Base-by-base conservation (phyloP, 2,329 filamentous ascomycete genomes). In the Penicillium sp. region DNA sequence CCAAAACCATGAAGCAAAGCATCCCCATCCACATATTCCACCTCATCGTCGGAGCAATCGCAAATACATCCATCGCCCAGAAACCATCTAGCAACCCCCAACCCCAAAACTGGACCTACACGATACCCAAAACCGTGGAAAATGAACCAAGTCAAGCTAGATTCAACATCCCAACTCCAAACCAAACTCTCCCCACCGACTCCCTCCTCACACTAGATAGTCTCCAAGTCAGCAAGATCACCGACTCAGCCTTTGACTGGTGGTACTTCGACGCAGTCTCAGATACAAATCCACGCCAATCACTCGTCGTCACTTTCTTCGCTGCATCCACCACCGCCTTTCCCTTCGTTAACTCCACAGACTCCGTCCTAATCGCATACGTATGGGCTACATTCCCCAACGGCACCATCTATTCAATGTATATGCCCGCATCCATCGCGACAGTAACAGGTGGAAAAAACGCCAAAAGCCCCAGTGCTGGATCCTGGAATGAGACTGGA, bases 221-320 rank as follows among this genome's bases (percentile, higher is more conserved):
- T 15, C 59, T 61, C 0, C 55, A 58, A 30, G 17, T 62, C 6
- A 32, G 40, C 22, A 30, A 26, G 8, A 46, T 62, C 32, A 63
- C 61, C 32, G 12, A 35, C 20, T 50, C 56, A 16, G 54, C 54
- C 12, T 64, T 59, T 30, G 60, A 64, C 47, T 67, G 63, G 62
- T 68, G 65, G 65, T 66, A 65, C 41, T 67, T 67, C 30, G 62
- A 68, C 40, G 60, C 49, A 13, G 52, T 68, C 8, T 53, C 62
- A 1, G 32, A 44, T 2, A 44, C 46, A 6, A 48, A 56, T 30
- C 41, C 52, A 1, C 41, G 48, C 6, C 47, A 53, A 13, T 57
- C 54, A 0, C 33, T 66, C 6, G 52, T 55, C 0, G 31, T 68
- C 11, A 56, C 55, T 14, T 64, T 67, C 45, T 61, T 59, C 41